Evolutionary conservation across 495 filamentous ascomycete genomes (phyloP).

Genomic region (Cercophora scortea): DNA sequence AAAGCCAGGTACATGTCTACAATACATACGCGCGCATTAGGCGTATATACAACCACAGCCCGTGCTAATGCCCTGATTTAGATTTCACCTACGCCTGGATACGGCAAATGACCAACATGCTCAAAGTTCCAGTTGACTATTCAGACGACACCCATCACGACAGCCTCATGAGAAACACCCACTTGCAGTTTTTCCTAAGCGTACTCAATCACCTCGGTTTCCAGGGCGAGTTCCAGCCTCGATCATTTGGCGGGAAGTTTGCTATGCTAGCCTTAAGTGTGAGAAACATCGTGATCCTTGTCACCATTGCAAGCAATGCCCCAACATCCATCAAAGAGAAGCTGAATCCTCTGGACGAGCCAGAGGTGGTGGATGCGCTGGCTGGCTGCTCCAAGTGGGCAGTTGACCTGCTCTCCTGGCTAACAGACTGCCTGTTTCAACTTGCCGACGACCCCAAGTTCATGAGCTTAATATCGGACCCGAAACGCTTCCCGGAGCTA

Average conservation of each 20-base stretch:
- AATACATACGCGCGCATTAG: not conserved
- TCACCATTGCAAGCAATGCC: conserved; percentile 51
- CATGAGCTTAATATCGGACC: conserved; percentile 30
- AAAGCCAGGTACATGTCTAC: conserved; percentile 21
- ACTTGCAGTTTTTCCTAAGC: conserved; percentile 61
- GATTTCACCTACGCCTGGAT: conserved; percentile 48
- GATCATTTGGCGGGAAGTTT: conserved; percentile 58
- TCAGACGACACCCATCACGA: conserved; percentile 60
- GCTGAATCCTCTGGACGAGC: conserved; percentile 54
- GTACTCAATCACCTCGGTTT: conserved; percentile 63
- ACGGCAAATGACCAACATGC: conserved; percentile 55
- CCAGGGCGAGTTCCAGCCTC: conserved; percentile 48
- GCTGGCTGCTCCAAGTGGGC: conserved; percentile 56
- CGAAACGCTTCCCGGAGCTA: conserved; percentile 41
- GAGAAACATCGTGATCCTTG: conserved; percentile 59
- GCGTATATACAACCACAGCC: conserved; percentile 2
- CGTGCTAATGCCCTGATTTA: conserved; percentile 25
- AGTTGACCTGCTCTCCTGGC: conserved; percentile 58
- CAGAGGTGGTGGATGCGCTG: conserved; percentile 51
- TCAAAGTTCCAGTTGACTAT: conserved; percentile 63
- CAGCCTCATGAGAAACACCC: conserved; percentile 58
- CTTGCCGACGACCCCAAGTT: conserved; percentile 48
- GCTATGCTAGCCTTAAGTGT: conserved; percentile 68
- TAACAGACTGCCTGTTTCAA: conserved; percentile 59
- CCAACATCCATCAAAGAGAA: conserved; percentile 26